Evolutionary conservation across 1,284 basidiomycete genomes (phyloP), one percentile per base, ranked within the genome.

Genomic region (Mycosarcoma mackinlayi): DNA sequence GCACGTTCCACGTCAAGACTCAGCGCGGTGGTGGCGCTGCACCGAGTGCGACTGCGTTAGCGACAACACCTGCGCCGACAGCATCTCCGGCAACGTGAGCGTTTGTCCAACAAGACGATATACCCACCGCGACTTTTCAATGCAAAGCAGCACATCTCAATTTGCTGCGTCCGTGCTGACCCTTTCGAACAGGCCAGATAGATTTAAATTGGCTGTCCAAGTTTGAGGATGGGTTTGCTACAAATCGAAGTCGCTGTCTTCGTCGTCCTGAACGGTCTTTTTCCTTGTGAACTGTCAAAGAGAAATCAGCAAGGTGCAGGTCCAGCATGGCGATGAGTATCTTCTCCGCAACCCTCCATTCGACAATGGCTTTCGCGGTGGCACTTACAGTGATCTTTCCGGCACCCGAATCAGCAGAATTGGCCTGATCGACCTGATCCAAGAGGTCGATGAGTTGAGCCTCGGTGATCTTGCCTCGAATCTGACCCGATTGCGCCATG

Each of bases 401-500:
- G 0, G 68, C 57, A 23, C 53, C 55, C 14, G 57, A 56, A 9
- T 62, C 55, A 1, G 56, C 45, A 14, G 49, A 49, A 16, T n/a
- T 14, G n/a, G 78, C 76, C 39, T 78, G 76, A 30, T 83, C 83
- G 2, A 94, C 94, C 88, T 98, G 94, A 81, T 98, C 92, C 53
- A 98, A 86, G 18, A 98, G 85, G 33, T 90, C 90, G 78, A 98
- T 95, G 59, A 98, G 86, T 80, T 95, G 93, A 42, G 88, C 87
- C 82, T 98, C 95, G 24, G 88, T 90, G 39, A 98, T 90, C 53
- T 90, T 87, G 11, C 91, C 91, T 53, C 91, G 87, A 44, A 98
- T 85, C 83, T 97, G 94, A n/a, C 94, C 94, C 2, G 88, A 87
- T 83, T 94, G 92, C 7, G 91, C 94, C 92, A 97, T 94, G 38